These are phyloP conservation scores for Cenococcum geophilum DNA, from an alignment of 495 filamentous ascomycete species.

Conservation along the genomic window DNA sequence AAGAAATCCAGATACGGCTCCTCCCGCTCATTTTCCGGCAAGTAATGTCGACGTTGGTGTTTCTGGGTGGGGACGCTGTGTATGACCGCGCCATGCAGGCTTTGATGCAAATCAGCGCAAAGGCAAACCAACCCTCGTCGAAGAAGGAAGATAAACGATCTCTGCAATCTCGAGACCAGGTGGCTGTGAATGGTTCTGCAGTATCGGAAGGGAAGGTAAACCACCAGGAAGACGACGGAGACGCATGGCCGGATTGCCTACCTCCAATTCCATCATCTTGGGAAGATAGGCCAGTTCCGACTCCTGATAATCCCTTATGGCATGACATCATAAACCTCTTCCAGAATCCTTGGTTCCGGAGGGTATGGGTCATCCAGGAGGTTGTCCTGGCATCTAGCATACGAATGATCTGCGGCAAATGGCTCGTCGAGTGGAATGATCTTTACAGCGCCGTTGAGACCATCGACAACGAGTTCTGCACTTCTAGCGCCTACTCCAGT, in stretches of 20 bases:
- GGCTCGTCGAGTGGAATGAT: constrained; percentile 11
- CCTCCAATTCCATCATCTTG: constrained; percentile 4
- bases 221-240: background rate
- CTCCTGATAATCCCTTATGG: constrained; percentile 4
- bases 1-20: constrained; percentile 6
- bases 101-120: constrained; percentile 10
- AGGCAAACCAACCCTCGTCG: too few relatives aligned
- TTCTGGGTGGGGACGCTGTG: background rate
- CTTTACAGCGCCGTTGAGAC: constrained; percentile 4
- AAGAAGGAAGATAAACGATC: too few relatives aligned
- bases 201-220: too few relatives aligned
- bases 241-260: constrained; percentile 1
- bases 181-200: too few relatives aligned
- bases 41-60: background rate
- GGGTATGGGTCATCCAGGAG: constrained; percentile 13
- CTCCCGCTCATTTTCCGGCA: constrained; percentile 7
- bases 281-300: background rate
- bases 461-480: background rate
- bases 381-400: constrained; percentile 1
- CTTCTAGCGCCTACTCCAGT: background rate
- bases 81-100: background rate
- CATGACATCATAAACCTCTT: background rate
- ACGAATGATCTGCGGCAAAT: constrained; percentile 6
- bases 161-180: too few relatives aligned
- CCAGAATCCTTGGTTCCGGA: constrained; percentile 3